Evolutionary conservation across 495 filamentous ascomycete species (phyloP), one percentile per base, ranked within the genome.

Genomic region (Trichoderma parareesei): DNA sequence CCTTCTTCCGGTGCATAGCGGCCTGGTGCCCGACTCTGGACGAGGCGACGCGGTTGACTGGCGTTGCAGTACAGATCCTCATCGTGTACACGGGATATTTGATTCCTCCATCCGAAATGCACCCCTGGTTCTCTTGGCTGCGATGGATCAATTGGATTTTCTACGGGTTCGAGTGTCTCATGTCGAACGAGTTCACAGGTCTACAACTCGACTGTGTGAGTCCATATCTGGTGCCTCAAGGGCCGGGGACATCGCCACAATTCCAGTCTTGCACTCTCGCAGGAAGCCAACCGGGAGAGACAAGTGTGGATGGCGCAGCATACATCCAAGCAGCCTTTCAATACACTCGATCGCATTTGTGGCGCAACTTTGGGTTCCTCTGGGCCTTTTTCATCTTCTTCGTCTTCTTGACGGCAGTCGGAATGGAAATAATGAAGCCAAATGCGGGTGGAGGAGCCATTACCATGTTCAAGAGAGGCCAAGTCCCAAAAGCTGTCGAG

Each of bases 281-380:
- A 71, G 83, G 84, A 16, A 82, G 82, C 38, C 65, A 73, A 53
- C 78, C 79, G 0, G 78, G 87, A 8, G 74, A 78, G 16, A 74
- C 78, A 1, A 73, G 70, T 20, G 80, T 93, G 10, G 65, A 78
- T 2, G 90, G 90, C 1, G 73, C 78, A 20, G 78, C 78, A 16
- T 93, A 91, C 67, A 67, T 93, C 18, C 67, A 73, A 13, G 69
- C 71, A 0, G 77, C 78, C 8, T 86, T 84, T 67, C 75, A 81
- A 38, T 93, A 91, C 70, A 82, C 78, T 3, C 82, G 86, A 1
- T 69, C 73, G n/a, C 82, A 94, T 69, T 72, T 93, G n/a, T 94
- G 90, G 90, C 87, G 89, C 20, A 92, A 94, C 71, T 92, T 89
- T 71, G 90, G 87, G 62, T 86, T 92, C 35, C 69, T 92, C 10